Percentiles rank a stretch among this genome's conserved stretches.
Evolutionary conservation across 2,329 filamentous ascomycete genomes (phyloP).

Genomic region (Fusarium devonianum): DNA sequence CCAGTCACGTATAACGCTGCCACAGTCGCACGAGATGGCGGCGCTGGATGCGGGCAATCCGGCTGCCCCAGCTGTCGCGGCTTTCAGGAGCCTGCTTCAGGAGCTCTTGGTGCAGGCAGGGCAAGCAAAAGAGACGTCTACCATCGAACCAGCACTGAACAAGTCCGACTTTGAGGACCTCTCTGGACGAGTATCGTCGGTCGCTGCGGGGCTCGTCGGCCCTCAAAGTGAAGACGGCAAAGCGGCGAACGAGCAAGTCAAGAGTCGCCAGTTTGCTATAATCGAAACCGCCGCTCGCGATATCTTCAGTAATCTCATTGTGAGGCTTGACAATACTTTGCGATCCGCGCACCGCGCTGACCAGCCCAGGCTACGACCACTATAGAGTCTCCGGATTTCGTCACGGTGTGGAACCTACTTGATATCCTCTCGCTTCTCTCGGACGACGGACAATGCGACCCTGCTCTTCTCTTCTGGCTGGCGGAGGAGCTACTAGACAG

Average conservation of each 20-base stretch:
- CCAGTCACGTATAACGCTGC: slow-evolving; percentile 14
- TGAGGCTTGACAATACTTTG: slow-evolving; percentile 53
- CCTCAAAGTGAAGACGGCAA: slow-evolving; percentile 43
- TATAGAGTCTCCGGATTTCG: slow-evolving; percentile 80
- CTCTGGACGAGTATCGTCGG: slow-evolving; percentile 52
- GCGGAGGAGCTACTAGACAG: slow-evolving; percentile 96
- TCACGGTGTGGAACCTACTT: slow-evolving; percentile 89
- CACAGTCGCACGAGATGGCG: slow-evolving; percentile 55
- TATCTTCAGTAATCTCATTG: slow-evolving; percentile 80
- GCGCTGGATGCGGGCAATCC: slow-evolving; percentile 54
- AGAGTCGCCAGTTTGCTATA: slow-evolving; percentile 67
- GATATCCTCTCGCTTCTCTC: slow-evolving; percentile 90
- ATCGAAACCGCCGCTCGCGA: slow-evolving; percentile 86
- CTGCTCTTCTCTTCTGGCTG: slow-evolving; percentile 85
- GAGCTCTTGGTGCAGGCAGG: slow-evolving; percentile 67
- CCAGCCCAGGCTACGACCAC: slow-evolving; percentile 69
- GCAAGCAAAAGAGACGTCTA: slow-evolving; percentile 62
- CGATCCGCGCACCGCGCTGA: slow-evolving; percentile 43
- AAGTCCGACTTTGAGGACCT: slow-evolving; percentile 69
- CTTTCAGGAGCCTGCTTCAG: slow-evolving; percentile 62
- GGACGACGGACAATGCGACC: slow-evolving; percentile 79
- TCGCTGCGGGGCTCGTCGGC: slow-evolving; percentile 40
- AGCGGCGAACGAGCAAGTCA: slow-evolving; percentile 50
- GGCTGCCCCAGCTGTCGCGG: slow-evolving; percentile 60
- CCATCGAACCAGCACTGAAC: slow-evolving; percentile 77